phyloP scores from a whole-genome alignment of 805 yeast species.

The Sugiyamaella chiloensis region DNA sequence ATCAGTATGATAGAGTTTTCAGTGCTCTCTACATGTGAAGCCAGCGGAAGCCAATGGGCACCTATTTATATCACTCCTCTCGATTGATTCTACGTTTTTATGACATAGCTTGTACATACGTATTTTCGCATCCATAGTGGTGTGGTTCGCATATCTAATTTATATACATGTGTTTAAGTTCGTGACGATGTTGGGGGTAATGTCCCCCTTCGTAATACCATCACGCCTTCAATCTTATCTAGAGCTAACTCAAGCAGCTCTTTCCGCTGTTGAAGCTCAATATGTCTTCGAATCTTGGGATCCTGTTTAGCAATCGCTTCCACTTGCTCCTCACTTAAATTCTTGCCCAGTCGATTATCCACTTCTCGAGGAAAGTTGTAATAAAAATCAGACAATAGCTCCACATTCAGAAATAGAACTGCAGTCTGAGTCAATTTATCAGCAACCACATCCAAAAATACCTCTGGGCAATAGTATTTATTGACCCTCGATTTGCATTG shows the following conservation, averaged over 20 bases:
- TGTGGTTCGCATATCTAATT: too few species aligned
- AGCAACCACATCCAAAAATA: constrained; percentile 86
- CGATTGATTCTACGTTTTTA: too few species aligned
- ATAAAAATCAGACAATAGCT: constrained; percentile 87
- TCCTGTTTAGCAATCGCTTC: constrained; percentile 93
- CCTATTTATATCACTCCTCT: too few species aligned
- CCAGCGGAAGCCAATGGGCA: too few species aligned
- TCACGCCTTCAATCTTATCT: constrained; percentile 78
- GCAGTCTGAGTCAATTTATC: constrained; percentile 92
- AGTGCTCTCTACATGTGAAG: constrained; percentile 1
- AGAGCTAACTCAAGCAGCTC: constrained; percentile 82
- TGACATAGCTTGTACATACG: too few species aligned
- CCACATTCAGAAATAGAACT: constrained; percentile 88
- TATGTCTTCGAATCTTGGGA: constrained; percentile 83
- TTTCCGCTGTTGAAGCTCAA: constrained; percentile 90
- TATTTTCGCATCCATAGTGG: too few species aligned
- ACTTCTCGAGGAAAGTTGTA: constrained; percentile 94
- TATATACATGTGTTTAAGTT: too few species aligned
- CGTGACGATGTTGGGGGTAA: too few species aligned
- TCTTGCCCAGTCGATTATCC: constrained; percentile 66
- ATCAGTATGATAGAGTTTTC: constrained; percentile 18
- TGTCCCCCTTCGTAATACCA: constrained; percentile 52
- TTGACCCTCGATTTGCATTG: constrained; percentile 75
- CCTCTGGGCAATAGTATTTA: constrained; percentile 91
- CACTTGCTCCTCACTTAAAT: constrained; percentile 68